Evolutionary conservation across 169 alveolate genomes (phyloP), one percentile per base, ranked within the genome.

Genomic region (Eimeria mitis): DNA sequence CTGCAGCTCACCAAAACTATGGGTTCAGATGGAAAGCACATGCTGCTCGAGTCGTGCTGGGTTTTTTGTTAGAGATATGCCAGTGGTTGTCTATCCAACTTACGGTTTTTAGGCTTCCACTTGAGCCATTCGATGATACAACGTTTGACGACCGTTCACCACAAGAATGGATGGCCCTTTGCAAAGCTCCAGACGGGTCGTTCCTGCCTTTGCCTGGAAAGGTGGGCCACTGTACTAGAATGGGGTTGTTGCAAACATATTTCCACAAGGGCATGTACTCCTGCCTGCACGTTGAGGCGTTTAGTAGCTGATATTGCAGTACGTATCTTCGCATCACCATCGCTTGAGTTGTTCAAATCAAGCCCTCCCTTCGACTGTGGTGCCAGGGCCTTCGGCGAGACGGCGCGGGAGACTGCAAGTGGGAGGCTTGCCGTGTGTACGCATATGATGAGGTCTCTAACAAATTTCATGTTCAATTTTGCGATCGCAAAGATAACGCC

Each of bases 71-170:
- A 37, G 54, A 11, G 4, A 37, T 13, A 73, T 21, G 37, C 9
- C 34, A 97, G 54, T 98, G 98, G 71, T 14, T 49, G 56, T 19
- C 11, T 19, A 28, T 78, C 31, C 42, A 8, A 13, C 13, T 59
- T 19, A 31, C 44, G 88, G n/a, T 42, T 54, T 40, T 16, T 65
- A 94, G 96, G 99, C 97, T 98, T 0, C 99, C 98, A n/a, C 96
- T 98, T 70, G 99, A 98, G 91, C 98, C 98, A 34, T 98, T 98
- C 95, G 99, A 98, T 95, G 99, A 98, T 96, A 97, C 98, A 75
- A 98, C 98, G 42, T 98, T 96, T 95, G 99, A 98, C 94, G 98
- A 98, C 71, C 97, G 98, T 56, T 91, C 98, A 19, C 98, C 99
- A 19, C 97, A 97, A 54, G 99, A 98, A 88, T 98, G 99, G 99